Conservation (phyloP, 2,329 filamentous ascomycete genomes). For the Penicillium olsonii region DNA sequence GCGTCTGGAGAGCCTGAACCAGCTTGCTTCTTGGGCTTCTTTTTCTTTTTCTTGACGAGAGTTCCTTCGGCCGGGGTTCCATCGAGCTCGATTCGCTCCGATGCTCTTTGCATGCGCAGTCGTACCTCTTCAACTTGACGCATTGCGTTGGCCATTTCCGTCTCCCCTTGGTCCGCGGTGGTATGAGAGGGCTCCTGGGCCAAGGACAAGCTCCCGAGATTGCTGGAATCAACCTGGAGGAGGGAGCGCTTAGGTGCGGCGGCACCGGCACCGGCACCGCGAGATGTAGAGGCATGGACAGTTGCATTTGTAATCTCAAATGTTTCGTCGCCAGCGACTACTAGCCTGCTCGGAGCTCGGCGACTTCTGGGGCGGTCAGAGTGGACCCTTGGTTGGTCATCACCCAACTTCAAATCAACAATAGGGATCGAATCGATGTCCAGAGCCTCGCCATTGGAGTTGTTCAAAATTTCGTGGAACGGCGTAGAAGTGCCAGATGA, state of each 20-base stretch:
- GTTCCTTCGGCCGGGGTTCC: slow-evolving; percentile 49
- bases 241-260: slow-evolving; percentile 62
- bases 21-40: slow-evolving; percentile 26
- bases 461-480: slow-evolving; percentile 73
- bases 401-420: slow-evolving; percentile 81
- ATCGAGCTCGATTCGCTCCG: slow-evolving; percentile 52
- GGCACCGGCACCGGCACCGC: slow-evolving; percentile 17
- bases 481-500: slow-evolving; percentile 69
- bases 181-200: slow-evolving; percentile 50
- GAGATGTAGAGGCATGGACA: slow-evolving; percentile 47
- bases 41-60: slow-evolving; percentile 61
- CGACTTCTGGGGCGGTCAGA: slow-evolving; percentile 33
- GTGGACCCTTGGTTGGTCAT: slow-evolving; percentile 32
- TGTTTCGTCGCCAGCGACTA: slow-evolving; percentile 74
- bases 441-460: slow-evolving; percentile 72
- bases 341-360: slow-evolving; percentile 58
- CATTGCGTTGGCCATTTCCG: slow-evolving; percentile 85
- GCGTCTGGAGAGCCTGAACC: neutral
- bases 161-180: slow-evolving; percentile 68
- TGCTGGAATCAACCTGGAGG: slow-evolving; percentile 84
- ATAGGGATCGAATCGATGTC: slow-evolving; percentile 96
- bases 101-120: slow-evolving; percentile 71
- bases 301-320: slow-evolving; percentile 50
- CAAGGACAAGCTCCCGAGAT: slow-evolving; percentile 71
- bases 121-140: slow-evolving; percentile 83